These are phyloP conservation scores for Phytophthora aleatoria DNA, from an alignment of 352 stramenopile species.

Conservation along the genomic window DNA sequence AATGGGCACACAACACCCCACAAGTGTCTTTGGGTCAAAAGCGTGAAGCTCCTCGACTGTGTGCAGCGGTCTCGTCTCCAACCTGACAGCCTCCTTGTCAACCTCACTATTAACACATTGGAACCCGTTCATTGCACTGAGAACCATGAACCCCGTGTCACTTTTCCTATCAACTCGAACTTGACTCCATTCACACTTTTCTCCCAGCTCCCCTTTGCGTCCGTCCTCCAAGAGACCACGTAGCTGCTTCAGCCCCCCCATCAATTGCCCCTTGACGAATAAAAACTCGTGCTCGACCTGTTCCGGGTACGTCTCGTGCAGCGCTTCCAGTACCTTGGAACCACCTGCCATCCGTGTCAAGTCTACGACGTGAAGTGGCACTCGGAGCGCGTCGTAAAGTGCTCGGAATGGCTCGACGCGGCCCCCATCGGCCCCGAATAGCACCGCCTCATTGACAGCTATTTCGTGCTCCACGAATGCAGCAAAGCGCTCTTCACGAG, in stretches of 20 bases:
- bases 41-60: constrained; percentile 37
- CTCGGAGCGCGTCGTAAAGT: constrained; percentile 26
- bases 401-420: constrained; percentile 12
- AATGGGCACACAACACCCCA: constrained; percentile 32
- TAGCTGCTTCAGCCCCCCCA: constrained; percentile 26
- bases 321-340: constrained; percentile 24
- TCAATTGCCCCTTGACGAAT: constrained; percentile 26
- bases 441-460: constrained; percentile 16
- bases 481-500: constrained; percentile 17
- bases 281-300: constrained; percentile 28
- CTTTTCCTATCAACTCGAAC: constrained; percentile 33
- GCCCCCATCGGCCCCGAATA: constrained; percentile 18
- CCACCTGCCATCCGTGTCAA: constrained; percentile 34
- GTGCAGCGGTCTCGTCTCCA: constrained; percentile 39
- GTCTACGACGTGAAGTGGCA: constrained; percentile 33
- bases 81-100: not conserved
- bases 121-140: constrained; percentile 30
- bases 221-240: constrained; percentile 26
- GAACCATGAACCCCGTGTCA: constrained; percentile 37
- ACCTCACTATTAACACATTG: constrained; percentile 7
- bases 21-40: constrained; percentile 19
- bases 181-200: constrained; percentile 21
- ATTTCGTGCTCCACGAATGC: constrained; percentile 28
- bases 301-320: constrained; percentile 16
- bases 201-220: constrained; percentile 6